These are phyloP conservation scores for Kurtzmaniella quercitrusa DNA, from an alignment of 1,139 yeast species.

Conservation along the genomic window DNA sequence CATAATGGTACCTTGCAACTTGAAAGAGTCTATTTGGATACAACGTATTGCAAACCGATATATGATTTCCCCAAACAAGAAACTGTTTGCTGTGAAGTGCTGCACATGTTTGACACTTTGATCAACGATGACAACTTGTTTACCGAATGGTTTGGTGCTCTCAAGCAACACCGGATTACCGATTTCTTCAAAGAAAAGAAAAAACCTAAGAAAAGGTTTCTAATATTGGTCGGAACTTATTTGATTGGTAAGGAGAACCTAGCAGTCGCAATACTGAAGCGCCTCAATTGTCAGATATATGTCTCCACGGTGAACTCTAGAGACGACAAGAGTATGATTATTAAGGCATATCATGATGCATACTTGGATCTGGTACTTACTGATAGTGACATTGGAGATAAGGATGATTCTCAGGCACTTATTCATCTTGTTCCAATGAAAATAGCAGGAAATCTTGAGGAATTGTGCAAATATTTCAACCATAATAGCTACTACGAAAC, in stretches of 20 bases:
- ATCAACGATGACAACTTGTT: conserved; percentile 24
- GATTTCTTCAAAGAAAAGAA: conserved; percentile 27
- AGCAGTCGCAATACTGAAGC: conserved; percentile 64
- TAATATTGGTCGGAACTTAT: conserved; percentile 84
- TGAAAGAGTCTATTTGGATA: conserved; percentile 73
- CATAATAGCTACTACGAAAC: conserved; percentile 40
- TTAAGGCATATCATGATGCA: conserved; percentile 29
- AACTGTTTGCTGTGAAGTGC: conserved; percentile 55
- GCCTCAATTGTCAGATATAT: conserved; percentile 46
- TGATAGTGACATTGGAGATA: conserved; percentile 25
- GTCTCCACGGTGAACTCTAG: conserved; percentile 50
- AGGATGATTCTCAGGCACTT: conserved; percentile 10
- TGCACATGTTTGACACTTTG: conserved; percentile 47
- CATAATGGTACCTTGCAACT: conserved; percentile 5
- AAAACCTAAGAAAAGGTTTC: conserved; percentile 31
- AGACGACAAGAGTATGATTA: conserved; percentile 41
- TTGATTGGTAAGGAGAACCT: conserved; percentile 87
- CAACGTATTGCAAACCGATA: conserved; percentile 76
- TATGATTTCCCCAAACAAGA: conserved; percentile 78
- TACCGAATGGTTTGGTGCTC: conserved; percentile 35
- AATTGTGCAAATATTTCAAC: conserved; percentile 47
- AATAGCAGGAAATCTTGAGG: conserved; percentile 32
- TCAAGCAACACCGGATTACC: conserved; percentile 40
- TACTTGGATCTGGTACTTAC: conserved; percentile 29
- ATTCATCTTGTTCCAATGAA: conserved; percentile 71